Evolutionary conservation across 805 yeast genomes (phyloP), one percentile per base, ranked within the genome.

Genomic region (Candida verbasci): DNA sequence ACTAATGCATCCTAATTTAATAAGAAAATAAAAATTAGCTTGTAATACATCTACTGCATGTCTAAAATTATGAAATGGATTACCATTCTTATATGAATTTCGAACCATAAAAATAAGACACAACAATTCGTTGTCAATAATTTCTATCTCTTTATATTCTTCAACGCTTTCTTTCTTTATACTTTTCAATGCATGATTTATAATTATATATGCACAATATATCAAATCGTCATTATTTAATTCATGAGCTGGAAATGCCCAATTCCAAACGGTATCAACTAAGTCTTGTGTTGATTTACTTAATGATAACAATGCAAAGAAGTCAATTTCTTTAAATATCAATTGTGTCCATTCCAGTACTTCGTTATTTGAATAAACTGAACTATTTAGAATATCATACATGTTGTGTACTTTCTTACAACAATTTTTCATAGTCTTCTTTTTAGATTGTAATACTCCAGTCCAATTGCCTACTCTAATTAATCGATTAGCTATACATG

Each of bases 31-130:
- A 63, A 83, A 81, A 22, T 91, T 78, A 2, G 95, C 95, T 61
- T 93, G 98, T 52, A 89, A 63, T 7, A 93, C 98, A 61, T 93
- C 98, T 12, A 87, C 84, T 0, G 96, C 97, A 60, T 93, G 98
- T 47, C 95, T 75, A 55, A 89, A 93, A 60, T 91, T 89, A 65
- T 93, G 98, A 67, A 91, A 93, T 12, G 91, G 86, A 56, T 89
- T 89, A 9, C 87, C 86, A 47, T 78, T 76, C 50, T 83, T 80
- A 59, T 93, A 93, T 30, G 86, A 76, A 47, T 84, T 83, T 42
- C 96, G 73, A 7, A 86, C 70, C 46, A 79, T 73, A 45, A 82
- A 74, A 16, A 87, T 58, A 45, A 89, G 71, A 15, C 74, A 69
- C 29, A 78, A 58, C 18, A 87, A 61, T 40, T 70, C 65, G 51